Evolutionary conservation across 2,329 filamentous ascomycete genomes (phyloP), one percentile per base, ranked within the genome.

Genomic region (Apiospora marii): DNA sequence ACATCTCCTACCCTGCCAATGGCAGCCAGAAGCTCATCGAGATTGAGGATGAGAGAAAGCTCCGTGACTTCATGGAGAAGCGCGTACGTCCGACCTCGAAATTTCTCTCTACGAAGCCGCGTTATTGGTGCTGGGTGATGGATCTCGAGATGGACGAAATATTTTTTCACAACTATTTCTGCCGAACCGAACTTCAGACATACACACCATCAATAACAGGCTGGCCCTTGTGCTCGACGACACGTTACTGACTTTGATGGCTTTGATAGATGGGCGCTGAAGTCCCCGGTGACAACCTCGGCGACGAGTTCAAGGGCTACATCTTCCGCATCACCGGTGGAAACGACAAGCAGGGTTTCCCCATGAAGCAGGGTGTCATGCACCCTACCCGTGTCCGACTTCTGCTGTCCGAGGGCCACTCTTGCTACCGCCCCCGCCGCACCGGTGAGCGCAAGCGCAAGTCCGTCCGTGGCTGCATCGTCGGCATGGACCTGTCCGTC

Each of bases 341-440:
- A 85, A 99, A 99, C 93, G 96, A 99, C 94, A 99, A 99, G 94
- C 97, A 99, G 91, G 96, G 96, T 90, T 99, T 99, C 92, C 96
- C 96, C 82, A 99, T 99, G 96, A 99, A 99, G 95, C 97, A 99
- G 93, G 96, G 96, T 91, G 94, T 97, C 86, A 96, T 99, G 91
- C 94, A 97, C 87, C 95, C 96, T 82, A 96, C 94, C 86, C 96
- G 96, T 96, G 96, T 98, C 88, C 93, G 94, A 81, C 95, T 99
- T 80, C 93, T 99, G 83, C 94, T 99, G 84, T 85, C 93, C 85
- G 95, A 97, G 72, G 96, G 96, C 86, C 96, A 98, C 94, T 96
- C 94, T 81, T 99, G 96, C 94, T 99, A 98, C 93, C 96, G 96
- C 85, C 92, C 96, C 85, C 96, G 96, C 88, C 95, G 96, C 85